Base-by-base conservation (phyloP, 768 basidiomycete genomes). In the Lactarius hatsudake region DNA sequence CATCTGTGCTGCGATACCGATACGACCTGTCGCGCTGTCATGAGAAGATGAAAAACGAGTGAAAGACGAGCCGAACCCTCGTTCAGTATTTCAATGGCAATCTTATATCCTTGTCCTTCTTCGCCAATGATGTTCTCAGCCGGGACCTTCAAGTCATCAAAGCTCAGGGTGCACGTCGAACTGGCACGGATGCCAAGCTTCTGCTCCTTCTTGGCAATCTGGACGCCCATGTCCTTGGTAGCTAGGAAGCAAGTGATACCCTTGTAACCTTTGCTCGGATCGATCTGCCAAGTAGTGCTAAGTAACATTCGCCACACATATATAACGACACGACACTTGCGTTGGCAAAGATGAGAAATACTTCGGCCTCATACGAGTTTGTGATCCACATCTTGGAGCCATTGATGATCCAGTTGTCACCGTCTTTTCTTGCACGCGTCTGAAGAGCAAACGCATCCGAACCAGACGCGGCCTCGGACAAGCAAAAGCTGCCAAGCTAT, bases 341-440 rank as follows among this genome's bases (percentile, higher is more conserved):
- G 69, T 93, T 99, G 61, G 97, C 97, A 69, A 99, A 98, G 59
- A 98, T 91, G 71, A 96, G 87, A 81, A 91, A 92, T 48, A 96
- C 83, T 56, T 94, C 92, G 1, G 94, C 94, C 77, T 96, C 94
- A 66, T 87, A 84, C 0, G 94, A 96, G 78, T 98, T 98, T 30
- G 95, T 96, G 67, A 98, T 97, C 95, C 95, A 97, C 95, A 96
- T 96, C 82, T 99, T 99, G 64, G 93, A 93, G n/a, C 97, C 97
- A 72, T 94, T 96, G 62, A 99, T 76, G 36, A 94, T 80, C 85
- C 90, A 98, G 76, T 89, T 76, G 72, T 90, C 86, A 20, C 93
- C 94, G 56, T 93, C 89, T 76, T 90, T 92, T 75, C 83, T 89
- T 18, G 97, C 96, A 13, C 91, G 90, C 1, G 97, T 95, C 76